Percentiles rank a stretch among this genome's conserved stretches.
Evolutionary conservation across 495 filamentous ascomycete species (phyloP).

Genomic region (Neurospora cerealis): DNA sequence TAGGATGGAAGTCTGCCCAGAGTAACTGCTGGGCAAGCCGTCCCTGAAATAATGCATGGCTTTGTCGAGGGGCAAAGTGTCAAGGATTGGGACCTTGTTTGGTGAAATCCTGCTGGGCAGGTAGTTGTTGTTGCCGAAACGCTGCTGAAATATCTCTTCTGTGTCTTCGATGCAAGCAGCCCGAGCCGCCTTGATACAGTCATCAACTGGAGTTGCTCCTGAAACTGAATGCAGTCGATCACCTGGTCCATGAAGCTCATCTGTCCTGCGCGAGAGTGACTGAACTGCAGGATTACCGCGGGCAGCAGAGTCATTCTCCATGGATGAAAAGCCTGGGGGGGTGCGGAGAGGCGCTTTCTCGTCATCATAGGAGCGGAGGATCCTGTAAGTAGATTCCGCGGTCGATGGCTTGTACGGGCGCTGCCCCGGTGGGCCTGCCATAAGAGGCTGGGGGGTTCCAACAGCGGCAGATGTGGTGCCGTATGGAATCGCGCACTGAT

Average conservation of each 20-base stretch:
- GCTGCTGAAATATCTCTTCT: background rate
- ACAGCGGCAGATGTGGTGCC: slow-evolving; percentile 11
- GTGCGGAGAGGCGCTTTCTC: background rate
- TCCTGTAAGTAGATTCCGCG: slow-evolving; percentile 15
- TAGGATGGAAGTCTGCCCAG: background rate
- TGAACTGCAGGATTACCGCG: background rate
- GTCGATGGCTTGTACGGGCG: slow-evolving; percentile 26
- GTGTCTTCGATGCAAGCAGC: background rate
- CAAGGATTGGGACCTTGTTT: slow-evolving; percentile 3
- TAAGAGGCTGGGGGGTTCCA: slow-evolving; percentile 34
- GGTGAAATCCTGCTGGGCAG: background rate
- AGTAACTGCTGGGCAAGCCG: slow-evolving; percentile 10
- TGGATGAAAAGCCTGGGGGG: background rate
- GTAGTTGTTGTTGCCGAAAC: background rate
- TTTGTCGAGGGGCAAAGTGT: slow-evolving; percentile 15
- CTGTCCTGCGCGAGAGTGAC: background rate
- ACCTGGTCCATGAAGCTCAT: background rate
- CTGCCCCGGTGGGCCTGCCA: slow-evolving; percentile 37
- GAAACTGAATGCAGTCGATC: background rate
- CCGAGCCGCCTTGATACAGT: background rate
- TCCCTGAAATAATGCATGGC: slow-evolving; percentile 9
- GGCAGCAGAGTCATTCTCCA: background rate
- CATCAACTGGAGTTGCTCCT: background rate
- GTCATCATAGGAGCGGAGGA: background rate
- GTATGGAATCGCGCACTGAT: slow-evolving; percentile 1